Percentiles rank a stretch among this genome's conserved stretches.
phyloP scores from a whole-genome alignment of 805 yeast species.

The Pichia insulana region DNA sequence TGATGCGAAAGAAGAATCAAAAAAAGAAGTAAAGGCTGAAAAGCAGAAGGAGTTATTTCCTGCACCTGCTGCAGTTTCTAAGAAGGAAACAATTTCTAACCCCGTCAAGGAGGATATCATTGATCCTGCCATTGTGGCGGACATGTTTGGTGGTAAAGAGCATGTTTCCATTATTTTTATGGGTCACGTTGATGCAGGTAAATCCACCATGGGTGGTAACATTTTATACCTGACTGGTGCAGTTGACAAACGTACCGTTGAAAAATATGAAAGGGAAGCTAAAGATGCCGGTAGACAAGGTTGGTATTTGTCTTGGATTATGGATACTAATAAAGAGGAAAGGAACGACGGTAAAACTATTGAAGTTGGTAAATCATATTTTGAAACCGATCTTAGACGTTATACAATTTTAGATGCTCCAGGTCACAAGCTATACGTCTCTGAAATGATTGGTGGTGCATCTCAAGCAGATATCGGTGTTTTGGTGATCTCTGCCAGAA shows the following conservation, averaged over 20 bases:
- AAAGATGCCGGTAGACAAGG: conserved; percentile 99
- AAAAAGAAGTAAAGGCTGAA: conserved; percentile 16
- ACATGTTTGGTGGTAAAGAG: conserved; percentile 95
- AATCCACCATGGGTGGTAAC: conserved; percentile 99
- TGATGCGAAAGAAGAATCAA: conserved; percentile 26
- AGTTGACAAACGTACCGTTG: conserved; percentile 97
- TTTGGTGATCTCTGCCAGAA: conserved; percentile 93
- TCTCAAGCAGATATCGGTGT: conserved; percentile 99
- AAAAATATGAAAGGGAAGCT: conserved; percentile 96
- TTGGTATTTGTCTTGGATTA: conserved; percentile 98
- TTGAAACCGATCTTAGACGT: conserved; percentile 96
- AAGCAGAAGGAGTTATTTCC: conserved; percentile 15
- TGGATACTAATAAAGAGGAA: conserved; percentile 99
- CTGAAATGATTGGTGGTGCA: conserved; percentile 99
- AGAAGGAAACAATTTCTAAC: conserved; percentile 10
- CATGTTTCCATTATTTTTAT: conserved; percentile 94
- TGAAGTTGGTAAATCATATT: conserved; percentile 96
- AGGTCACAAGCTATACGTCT: conserved; percentile 97
- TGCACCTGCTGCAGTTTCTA: conserved; percentile 14
- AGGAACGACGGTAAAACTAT: conserved; percentile 98
- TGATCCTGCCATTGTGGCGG: conserved; percentile 82
- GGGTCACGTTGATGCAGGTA: conserved; percentile 99
- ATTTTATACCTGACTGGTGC: conserved; percentile 88
- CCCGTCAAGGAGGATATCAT: conserved; percentile 50
- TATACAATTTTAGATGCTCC: conserved; percentile 98